Base-by-base conservation (phyloP, 352 stramenopile species). In the Peronospora farinosa region DNA sequence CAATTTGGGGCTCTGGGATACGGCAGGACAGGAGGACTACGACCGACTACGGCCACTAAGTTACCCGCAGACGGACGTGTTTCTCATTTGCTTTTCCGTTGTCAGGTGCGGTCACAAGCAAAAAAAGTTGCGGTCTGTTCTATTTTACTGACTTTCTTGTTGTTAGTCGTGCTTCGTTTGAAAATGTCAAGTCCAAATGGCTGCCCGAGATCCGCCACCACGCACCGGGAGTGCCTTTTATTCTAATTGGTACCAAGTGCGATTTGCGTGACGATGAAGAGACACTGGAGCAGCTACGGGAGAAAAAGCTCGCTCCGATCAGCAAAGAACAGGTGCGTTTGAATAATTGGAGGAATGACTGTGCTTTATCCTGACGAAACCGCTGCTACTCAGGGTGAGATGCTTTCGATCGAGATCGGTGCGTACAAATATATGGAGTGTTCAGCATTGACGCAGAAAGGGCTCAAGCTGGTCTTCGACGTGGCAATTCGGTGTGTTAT, bases 1-100 rank as follows among this genome's bases (percentile, higher is more conserved):
- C 65, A 98, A 97, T 67, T 65, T 98, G 19, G 92, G 92, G 25
- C 74, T 98, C 12, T 98, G 95, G 95, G 95, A 98, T 83, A 98
- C 95, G 2, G 95, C 94, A 13, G 94, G 95, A 38, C 93, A 98
- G 66, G 94, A 98, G 56, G 95, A 98, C 74, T 98, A 98, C 67
- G 95, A 98, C 60, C 83, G 92, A 23, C 62, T 98, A 47, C 84
- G 95, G 27, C 92, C 93, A 42, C 68, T 98, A 38, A 97, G 84
- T 50, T 98, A 98, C 70, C 93, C 93, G 10, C 86, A 97, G 67
- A 98, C 95, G 15, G 90, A 98, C 52, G 90, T 98, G 13, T 98
- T 98, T 51, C 74, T 98, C 23, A 88, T 98, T 54, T 98, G 92
- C 63, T 98, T 97, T 66, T 95, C 88, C 19, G 88, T 98, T 54